These are phyloP conservation scores for Xylaria bambusicola DNA, from an alignment of 495 filamentous ascomycete species.

Conservation along the genomic window DNA sequence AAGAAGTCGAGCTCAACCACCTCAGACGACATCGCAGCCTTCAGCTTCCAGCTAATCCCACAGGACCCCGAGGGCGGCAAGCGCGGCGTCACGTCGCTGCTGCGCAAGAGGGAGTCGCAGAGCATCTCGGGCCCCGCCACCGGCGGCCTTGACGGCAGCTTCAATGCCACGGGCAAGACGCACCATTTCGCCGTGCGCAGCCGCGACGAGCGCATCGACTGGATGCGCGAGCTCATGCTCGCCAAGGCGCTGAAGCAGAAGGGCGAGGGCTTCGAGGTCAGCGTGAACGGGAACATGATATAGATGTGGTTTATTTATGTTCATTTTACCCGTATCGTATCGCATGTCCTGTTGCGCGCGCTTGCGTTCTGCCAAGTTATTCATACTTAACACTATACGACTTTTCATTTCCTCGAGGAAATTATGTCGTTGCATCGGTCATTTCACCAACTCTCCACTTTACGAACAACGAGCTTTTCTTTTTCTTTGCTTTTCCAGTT, in stretches of 20 bases:
- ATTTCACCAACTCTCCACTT: conserved; percentile 14
- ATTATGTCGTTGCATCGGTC: background rate
- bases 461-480: background rate
- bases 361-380: background rate
- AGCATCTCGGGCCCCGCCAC: conserved; percentile 27
- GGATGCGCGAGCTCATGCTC: conserved; percentile 98
- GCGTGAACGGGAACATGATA: conserved; percentile 79
- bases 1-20: conserved; percentile 38
- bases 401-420: background rate
- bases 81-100: conserved; percentile 36
- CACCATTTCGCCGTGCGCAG: conserved; percentile 91
- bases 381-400: too few species aligned
- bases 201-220: conserved; percentile 89
- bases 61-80: conserved; percentile 48
- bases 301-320: too few species aligned
- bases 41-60: conserved; percentile 90
- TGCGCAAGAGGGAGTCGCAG: conserved; percentile 49
- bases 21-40: conserved; percentile 61
- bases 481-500: background rate
- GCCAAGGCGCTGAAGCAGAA: conserved; percentile 86
- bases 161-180: conserved; percentile 70
- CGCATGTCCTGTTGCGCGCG: too few species aligned
- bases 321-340: too few species aligned
- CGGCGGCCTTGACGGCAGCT: conserved; percentile 33
- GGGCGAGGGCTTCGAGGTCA: conserved; percentile 76